Conservation (phyloP, 164 flowering plant genomes). For the Annona squamosa region DNA sequence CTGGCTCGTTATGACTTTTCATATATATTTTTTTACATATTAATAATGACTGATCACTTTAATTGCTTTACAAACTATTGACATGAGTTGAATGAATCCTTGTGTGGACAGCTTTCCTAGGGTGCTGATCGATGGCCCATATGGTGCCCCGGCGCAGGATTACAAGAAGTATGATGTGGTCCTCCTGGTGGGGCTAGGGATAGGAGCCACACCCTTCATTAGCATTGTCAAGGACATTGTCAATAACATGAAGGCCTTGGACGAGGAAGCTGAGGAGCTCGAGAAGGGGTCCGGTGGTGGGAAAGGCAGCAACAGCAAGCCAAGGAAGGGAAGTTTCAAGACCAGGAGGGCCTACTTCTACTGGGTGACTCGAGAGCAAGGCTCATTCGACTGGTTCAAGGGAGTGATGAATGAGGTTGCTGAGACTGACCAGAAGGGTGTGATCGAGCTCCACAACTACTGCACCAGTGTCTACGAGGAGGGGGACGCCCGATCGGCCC, state of each 20-base stretch:
- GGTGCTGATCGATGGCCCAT: conserved; percentile 83
- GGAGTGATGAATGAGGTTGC: conserved; percentile 62
- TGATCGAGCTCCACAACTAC: conserved; percentile 56
- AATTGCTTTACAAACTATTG: too few species aligned
- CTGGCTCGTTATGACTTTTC: too few species aligned
- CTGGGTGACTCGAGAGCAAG: conserved; percentile 68
- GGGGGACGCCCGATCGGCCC: conserved; percentile 59
- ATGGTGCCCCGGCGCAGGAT: conserved; percentile 94
- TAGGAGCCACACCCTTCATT: conserved; percentile 91
- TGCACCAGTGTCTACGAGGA: conserved; percentile 62
- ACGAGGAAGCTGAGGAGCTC: conserved; percentile 26
- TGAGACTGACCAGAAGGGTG: conserved; percentile 31
- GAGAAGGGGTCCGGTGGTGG: conserved; percentile 11
- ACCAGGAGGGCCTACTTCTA: conserved; percentile 53
- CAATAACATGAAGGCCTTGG: conserved; percentile 53
- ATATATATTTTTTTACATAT: too few species aligned
- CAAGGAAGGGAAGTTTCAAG: conserved; percentile 19
- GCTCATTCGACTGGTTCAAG: conserved; percentile 61
- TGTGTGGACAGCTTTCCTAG: conserved; percentile 48
- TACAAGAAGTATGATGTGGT: conserved; percentile 87
- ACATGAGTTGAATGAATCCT: too few species aligned
- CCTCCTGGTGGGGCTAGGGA: conserved; percentile 78
- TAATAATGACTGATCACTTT: too few species aligned
- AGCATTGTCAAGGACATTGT: conserved; percentile 87
- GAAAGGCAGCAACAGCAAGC: not conserved